phyloP scores from a whole-genome alignment of 2,329 filamentous ascomycete genomes.

The Ophiostoma angusticollis region DNA sequence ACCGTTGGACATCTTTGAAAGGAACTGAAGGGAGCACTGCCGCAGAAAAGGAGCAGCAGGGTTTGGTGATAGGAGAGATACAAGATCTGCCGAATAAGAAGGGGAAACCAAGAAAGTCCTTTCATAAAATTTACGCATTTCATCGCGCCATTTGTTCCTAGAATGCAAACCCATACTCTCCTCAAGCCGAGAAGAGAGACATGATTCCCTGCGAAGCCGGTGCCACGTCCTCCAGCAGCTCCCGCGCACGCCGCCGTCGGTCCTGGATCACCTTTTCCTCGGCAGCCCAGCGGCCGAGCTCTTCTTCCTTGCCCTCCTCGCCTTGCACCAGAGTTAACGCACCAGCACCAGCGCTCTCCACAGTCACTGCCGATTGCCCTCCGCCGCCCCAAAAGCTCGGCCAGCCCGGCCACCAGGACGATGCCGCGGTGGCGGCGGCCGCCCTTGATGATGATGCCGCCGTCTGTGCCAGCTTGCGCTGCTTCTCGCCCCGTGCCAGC shows the following conservation, averaged over 20 bases:
- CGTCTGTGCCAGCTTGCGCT: background rate
- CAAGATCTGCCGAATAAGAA: too few species aligned
- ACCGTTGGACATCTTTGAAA: too few species aligned
- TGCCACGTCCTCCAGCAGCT: conserved; percentile 37
- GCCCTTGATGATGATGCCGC: conserved; percentile 3
- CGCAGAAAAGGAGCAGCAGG: too few species aligned
- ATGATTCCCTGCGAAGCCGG: conserved; percentile 18
- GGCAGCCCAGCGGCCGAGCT: conserved; percentile 38
- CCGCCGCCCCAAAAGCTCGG: conserved; percentile 29
- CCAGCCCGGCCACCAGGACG: conserved; percentile 21
- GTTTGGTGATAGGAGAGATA: too few species aligned
- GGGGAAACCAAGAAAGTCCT: too few species aligned
- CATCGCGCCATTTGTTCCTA: too few species aligned
- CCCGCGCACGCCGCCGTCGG: conserved; percentile 35
- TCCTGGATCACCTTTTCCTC: conserved; percentile 43
- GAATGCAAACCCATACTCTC: too few species aligned
- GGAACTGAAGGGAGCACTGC: too few species aligned
- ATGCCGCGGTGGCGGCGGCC: background rate
- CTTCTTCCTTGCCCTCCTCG: conserved; percentile 19
- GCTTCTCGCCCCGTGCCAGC: conserved; percentile 40
- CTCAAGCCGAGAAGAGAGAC: conserved; percentile 5
- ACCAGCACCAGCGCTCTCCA: conserved; percentile 19
- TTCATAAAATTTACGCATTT: too few species aligned
- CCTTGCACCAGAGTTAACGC: background rate
- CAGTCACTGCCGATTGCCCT: conserved; percentile 19